phyloP scores from a whole-genome alignment of 352 stramenopile species.

The Bremia lactucae region DNA sequence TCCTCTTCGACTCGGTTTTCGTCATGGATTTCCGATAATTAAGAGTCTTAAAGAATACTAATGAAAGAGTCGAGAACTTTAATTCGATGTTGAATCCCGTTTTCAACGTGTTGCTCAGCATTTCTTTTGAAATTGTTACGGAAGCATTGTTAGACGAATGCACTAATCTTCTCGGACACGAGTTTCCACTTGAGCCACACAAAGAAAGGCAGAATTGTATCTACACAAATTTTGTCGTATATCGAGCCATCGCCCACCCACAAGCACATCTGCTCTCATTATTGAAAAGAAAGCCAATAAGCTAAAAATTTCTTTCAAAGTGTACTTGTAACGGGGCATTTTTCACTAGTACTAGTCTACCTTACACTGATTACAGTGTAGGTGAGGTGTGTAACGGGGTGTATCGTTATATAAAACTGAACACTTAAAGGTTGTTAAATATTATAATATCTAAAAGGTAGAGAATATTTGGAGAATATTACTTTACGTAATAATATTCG shows the following conservation, averaged over 20 bases:
- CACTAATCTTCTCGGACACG: conserved; percentile 27
- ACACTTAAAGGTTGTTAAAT: too few relatives aligned
- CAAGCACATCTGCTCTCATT: conserved; percentile 28
- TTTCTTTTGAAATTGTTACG: background rate
- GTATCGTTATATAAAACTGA: too few relatives aligned
- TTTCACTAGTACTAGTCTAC: too few relatives aligned
- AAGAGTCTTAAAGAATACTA: background rate
- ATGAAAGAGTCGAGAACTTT: conserved; percentile 19
- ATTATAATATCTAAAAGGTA: too few relatives aligned
- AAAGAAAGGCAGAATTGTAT: conserved; percentile 14
- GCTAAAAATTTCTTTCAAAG: background rate
- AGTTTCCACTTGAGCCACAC: conserved; percentile 32
- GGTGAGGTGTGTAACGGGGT: too few relatives aligned
- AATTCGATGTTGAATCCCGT: conserved; percentile 1
- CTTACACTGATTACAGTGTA: too few relatives aligned
- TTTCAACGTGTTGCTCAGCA: too few relatives aligned
- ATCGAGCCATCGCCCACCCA: conserved; percentile 17
- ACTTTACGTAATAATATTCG: too few relatives aligned
- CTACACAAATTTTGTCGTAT: background rate
- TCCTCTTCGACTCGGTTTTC: conserved; percentile 9
- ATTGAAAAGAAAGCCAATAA: background rate
- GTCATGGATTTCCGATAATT: background rate
- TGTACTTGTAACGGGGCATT: too few relatives aligned
- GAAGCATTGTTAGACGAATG: background rate
- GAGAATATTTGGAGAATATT: too few relatives aligned